phyloP scores from a whole-genome alignment of 805 yeast genomes.

The Kazachstania taianensis region DNA sequence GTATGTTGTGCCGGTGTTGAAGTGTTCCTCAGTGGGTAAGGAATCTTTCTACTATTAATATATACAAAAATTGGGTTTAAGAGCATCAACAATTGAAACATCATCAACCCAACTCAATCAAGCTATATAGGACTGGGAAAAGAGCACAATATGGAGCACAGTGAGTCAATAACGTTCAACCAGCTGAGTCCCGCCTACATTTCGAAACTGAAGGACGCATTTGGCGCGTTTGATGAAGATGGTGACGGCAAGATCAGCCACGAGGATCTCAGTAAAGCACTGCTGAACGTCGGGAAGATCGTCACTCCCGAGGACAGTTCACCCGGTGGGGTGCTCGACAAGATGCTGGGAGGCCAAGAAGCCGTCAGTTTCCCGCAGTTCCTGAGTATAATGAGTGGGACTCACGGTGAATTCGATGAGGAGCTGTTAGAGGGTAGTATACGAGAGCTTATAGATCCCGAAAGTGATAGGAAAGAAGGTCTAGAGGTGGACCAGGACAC shows the following conservation, averaged over 20 bases:
- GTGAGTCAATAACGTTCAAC: conserved; percentile 28
- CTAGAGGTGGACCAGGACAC: conserved; percentile 39
- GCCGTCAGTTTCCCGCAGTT: conserved; percentile 54
- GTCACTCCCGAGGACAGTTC: conserved; percentile 33
- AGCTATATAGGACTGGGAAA: too few relatives aligned
- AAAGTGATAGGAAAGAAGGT: conserved; percentile 27
- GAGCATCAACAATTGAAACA: too few relatives aligned
- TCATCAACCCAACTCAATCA: too few relatives aligned
- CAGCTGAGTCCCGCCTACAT: conserved; percentile 54
- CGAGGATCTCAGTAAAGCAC: conserved; percentile 45
- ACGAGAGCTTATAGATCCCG: conserved; percentile 49
- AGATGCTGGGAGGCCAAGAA: conserved; percentile 37
- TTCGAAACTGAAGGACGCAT: conserved; percentile 58
- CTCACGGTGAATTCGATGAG: conserved; percentile 42
- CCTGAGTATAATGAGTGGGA: conserved; percentile 49
- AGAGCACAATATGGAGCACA: conserved; percentile 24
- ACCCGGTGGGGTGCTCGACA: conserved; percentile 5
- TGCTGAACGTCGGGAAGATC: conserved; percentile 42
- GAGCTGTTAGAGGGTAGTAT: conserved; percentile 33
- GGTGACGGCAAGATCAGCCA: conserved; percentile 56
- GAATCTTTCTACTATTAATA: too few relatives aligned
- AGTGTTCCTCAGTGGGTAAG: too few relatives aligned
- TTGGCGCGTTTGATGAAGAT: conserved; percentile 72
- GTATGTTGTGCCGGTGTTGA: too few relatives aligned
- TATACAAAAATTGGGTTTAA: too few relatives aligned